Base-by-base conservation (phyloP, 83 land plant genomes). In the Diphasiastrum complanatum region DNA sequence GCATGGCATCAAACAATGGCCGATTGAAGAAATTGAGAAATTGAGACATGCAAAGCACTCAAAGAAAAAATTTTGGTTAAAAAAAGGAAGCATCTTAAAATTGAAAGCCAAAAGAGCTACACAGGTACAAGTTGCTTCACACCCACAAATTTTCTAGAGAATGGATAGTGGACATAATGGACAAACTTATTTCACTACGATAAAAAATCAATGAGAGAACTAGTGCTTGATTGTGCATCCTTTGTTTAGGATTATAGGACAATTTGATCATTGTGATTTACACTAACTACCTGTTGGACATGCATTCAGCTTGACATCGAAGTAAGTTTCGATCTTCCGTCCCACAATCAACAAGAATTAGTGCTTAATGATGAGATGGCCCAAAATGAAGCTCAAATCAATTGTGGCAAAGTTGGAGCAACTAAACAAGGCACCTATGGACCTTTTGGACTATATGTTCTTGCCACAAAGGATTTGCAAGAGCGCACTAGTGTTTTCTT, bases 1-100 rank as follows among this genome's bases (percentile, higher is more conserved):
- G 19, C 22, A 65, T 0, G 49, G 52, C 12, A 22, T 65, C 16
- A 22, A 51, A 1, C 70, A 76, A 19, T 65, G 75, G 58, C 78
- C 73, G 27, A 37, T 75, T 19, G 83, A 89, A 46, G 99, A 95
- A 52, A 62, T 89, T 16, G 68, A 84, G 19, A 49, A 26, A 8
- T 61, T 75, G 22, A 38, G 77, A 12, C 1, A 55, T 16, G 59
- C 26, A 41, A 41, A 41, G 0, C 0, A 14, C 1, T 14, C 18
- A 18, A 14, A 41, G 0, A 41, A 41, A 14, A 41, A 41, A 14
- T 14, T 41, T 41, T 41, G 12, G 45, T 18, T 41, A 41, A 41
- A 0, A 18, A 14, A 14, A 0, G 45, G 45, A 41, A 41, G n/a
- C 1, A 1, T 18, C n/a, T n/a, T n/a, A n/a, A n/a, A 41, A 41